These are phyloP conservation scores for Pelargonium fulgidum DNA, from an alignment of 441 rosid species.

Conservation along the genomic window DNA sequence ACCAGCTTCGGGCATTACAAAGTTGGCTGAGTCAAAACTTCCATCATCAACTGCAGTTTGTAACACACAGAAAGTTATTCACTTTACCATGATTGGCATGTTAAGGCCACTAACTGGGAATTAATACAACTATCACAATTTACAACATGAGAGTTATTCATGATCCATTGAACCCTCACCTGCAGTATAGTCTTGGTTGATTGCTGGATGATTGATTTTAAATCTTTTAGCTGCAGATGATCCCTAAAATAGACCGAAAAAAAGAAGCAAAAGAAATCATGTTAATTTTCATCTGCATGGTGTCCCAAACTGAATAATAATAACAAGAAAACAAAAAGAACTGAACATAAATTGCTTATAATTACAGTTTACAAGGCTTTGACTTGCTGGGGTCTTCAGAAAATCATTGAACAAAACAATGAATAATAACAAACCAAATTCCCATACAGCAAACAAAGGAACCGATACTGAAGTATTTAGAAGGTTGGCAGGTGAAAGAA, in stretches of 20 bases:
- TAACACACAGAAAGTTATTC: constrained; percentile 14
- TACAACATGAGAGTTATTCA: constrained; percentile 12
- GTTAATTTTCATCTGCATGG: background rate
- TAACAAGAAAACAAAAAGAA: constrained; percentile 7
- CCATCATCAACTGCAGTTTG: constrained; percentile 27
- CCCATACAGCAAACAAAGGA: background rate
- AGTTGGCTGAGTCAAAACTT: constrained; percentile 23
- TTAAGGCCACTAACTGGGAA: constrained; percentile 1
- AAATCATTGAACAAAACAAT: too few species aligned
- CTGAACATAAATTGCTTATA: background rate
- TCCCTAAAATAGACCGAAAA: constrained; percentile 22
- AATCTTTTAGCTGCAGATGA: constrained; percentile 26
- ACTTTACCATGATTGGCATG: constrained; percentile 12
- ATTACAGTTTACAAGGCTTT: background rate
- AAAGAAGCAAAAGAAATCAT: constrained; percentile 8
- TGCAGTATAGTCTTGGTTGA: constrained; percentile 18
- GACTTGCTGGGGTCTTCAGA: background rate
- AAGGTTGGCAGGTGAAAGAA: background rate
- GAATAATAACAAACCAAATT: background rate
- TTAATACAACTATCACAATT: constrained; percentile 6
- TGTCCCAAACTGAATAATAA: background rate
- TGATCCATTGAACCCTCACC: constrained; percentile 28
- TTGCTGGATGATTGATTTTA: constrained; percentile 22
- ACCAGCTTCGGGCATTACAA: constrained; percentile 1
- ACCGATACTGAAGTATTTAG: background rate